These are phyloP conservation scores for Saprolegnia parasitica DNA, from an alignment of 352 stramenopile species.

Conservation along the genomic window DNA sequence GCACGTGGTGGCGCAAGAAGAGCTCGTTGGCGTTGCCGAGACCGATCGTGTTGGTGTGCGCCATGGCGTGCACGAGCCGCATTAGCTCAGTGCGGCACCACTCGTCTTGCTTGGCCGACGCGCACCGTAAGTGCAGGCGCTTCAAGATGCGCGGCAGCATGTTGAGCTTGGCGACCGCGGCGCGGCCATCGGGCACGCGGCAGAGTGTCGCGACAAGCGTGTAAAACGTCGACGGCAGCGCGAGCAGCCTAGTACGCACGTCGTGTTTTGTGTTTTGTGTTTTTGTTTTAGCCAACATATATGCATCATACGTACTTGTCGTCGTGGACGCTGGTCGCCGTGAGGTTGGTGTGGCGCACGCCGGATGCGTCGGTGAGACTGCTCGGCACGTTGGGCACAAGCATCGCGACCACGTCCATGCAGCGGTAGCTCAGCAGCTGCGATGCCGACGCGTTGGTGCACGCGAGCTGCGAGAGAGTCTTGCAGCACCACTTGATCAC, in stretches of 20 bases:
- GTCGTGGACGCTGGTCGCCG: constrained; percentile 4
- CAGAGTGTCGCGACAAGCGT: constrained; percentile 62
- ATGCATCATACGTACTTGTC: constrained; percentile 26
- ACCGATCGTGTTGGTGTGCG: constrained; percentile 13
- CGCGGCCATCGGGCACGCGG: constrained; percentile 49
- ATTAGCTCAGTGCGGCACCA: constrained; percentile 22
- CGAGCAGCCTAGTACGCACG: constrained; percentile 32
- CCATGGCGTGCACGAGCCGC: constrained; percentile 10
- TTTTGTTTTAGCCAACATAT: no score
- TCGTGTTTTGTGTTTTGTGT: no score
- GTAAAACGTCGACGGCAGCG: constrained; percentile 58
- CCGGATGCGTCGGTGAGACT: not conserved
- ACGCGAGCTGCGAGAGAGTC: constrained; percentile 54
- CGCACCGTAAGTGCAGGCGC: constrained; percentile 44
- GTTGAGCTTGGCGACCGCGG: constrained; percentile 54
- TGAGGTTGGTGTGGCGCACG: not conserved
- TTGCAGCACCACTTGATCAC: constrained; percentile 48
- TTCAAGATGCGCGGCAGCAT: constrained; percentile 66
- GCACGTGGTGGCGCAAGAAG: constrained; percentile 24
- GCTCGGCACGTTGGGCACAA: constrained; percentile 23
- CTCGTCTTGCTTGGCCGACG: constrained; percentile 9
- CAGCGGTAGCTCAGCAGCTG: constrained; percentile 49
- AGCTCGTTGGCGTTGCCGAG: constrained; percentile 28
- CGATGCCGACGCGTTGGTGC: constrained; percentile 46
- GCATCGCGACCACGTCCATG: constrained; percentile 36